Evolutionary conservation across 768 basidiomycete species (phyloP).

Genomic region (Boletellus ananiceps): DNA sequence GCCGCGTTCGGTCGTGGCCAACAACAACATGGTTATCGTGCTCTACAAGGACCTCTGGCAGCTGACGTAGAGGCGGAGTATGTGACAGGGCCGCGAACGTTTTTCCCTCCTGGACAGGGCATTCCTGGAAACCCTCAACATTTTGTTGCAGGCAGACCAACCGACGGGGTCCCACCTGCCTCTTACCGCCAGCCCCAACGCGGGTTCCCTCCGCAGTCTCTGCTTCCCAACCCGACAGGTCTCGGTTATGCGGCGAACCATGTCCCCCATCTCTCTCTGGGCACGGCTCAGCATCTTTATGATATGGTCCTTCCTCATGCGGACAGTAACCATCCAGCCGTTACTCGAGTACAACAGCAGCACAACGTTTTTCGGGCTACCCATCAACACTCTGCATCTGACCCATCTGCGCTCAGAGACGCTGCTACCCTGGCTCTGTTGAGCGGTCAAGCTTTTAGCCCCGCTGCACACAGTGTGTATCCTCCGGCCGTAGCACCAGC

Average conservation of each 20-base stretch:
- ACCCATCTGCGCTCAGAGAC: slow-evolving; percentile 74
- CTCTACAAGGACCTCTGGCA: slow-evolving; percentile 30
- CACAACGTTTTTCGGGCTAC: slow-evolving; percentile 66
- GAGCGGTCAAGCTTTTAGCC: slow-evolving; percentile 49
- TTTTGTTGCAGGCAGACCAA: slow-evolving; percentile 51
- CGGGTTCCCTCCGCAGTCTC: slow-evolving; percentile 50
- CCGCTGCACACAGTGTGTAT: slow-evolving; percentile 51
- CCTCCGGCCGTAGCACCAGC: slow-evolving; percentile 39
- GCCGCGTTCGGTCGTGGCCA: slow-evolving; percentile 46
- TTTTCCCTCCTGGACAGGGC: slow-evolving; percentile 40
- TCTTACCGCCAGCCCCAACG: slow-evolving; percentile 64
- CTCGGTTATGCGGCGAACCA: slow-evolving; percentile 52
- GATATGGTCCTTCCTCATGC: slow-evolving; percentile 62
- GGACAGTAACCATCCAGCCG: slow-evolving; percentile 58
- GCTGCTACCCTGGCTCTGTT: slow-evolving; percentile 62
- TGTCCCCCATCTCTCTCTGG: slow-evolving; percentile 65
- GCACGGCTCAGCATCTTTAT: slow-evolving; percentile 72
- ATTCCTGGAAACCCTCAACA: slow-evolving; percentile 39
- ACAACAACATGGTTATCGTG: slow-evolving; percentile 50
- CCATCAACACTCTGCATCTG: slow-evolving; percentile 81
- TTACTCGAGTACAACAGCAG: slow-evolving; percentile 76
- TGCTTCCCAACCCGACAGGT: slow-evolving; percentile 49
- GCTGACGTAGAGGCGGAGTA: slow-evolving; percentile 45
- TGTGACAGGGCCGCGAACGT: slow-evolving; percentile 53
- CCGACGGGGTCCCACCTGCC: slow-evolving; percentile 42